Evolutionary conservation across 1,284 basidiomycete genomes (phyloP).

Genomic region (Ceratobasidium sp.): DNA sequence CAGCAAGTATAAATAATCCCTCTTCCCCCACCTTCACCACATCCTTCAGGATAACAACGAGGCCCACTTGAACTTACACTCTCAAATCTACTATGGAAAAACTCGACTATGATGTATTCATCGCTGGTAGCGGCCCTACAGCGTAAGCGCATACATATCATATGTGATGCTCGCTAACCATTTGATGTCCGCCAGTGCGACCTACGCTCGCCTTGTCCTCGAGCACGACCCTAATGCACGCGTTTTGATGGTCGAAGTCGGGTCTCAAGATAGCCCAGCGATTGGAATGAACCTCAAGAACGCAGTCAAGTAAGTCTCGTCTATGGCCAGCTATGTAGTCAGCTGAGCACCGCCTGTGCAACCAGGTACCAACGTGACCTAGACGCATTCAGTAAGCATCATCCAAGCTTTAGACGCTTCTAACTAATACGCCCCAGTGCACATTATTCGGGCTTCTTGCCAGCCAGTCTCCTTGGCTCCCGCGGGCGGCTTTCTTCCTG

Average conservation of each 20-base stretch:
- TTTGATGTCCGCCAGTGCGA: not conserved
- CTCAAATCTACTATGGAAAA: too few relatives aligned
- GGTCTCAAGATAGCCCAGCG: conserved; percentile 9
- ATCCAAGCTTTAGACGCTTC: not conserved
- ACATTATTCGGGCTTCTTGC: conserved; percentile 5
- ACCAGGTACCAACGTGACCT: conserved; percentile 22
- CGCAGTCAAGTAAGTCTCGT: conserved; percentile 3
- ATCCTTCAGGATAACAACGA: not conserved
- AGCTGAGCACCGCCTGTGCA: not conserved
- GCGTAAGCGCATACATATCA: not conserved
- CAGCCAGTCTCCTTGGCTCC: conserved; percentile 15
- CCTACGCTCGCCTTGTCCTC: conserved; percentile 12
- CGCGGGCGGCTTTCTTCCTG: not conserved
- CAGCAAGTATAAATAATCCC: too few relatives aligned
- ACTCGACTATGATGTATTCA: conserved; percentile 20
- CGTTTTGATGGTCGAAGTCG: conserved; percentile 15
- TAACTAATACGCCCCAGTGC: not conserved
- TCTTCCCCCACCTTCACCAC: not conserved
- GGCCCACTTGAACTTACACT: too few relatives aligned
- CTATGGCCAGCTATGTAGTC: not conserved
- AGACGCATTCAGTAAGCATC: conserved; percentile 12
- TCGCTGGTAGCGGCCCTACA: conserved; percentile 23
- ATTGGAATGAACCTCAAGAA: conserved; percentile 16
- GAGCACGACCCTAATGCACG: not conserved
- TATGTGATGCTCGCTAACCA: not conserved